phyloP scores from a whole-genome alignment of 768 basidiomycete species.

The Suillus cothurnatus region DNA sequence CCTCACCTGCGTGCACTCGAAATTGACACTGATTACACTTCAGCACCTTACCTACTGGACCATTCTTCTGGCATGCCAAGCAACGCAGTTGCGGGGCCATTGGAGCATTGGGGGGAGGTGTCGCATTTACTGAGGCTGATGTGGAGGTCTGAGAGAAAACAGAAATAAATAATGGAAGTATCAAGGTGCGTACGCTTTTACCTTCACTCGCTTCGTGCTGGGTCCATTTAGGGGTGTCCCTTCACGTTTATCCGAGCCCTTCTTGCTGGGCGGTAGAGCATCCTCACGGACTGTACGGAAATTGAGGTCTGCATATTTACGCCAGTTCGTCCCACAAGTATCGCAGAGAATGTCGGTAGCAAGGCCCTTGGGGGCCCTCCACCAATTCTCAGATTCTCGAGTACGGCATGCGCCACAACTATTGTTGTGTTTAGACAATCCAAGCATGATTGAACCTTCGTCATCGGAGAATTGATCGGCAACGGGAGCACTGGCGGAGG shows the following conservation, averaged over 20 bases:
- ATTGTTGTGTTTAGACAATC: constrained; percentile 51
- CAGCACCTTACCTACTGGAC: constrained; percentile 75
- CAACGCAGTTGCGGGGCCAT: constrained; percentile 70
- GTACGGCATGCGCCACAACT: constrained; percentile 86
- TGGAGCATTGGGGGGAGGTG: constrained; percentile 61
- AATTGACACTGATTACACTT: constrained; percentile 82
- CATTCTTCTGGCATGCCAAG: constrained; percentile 71
- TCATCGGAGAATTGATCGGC: constrained; percentile 53
- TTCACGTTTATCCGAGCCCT: constrained; percentile 54
- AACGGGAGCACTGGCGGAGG: constrained; percentile 36
- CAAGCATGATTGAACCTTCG: constrained; percentile 72
- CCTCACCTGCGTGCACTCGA: constrained; percentile 74
- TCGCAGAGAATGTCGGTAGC: constrained; percentile 80
- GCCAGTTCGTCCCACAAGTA: constrained; percentile 82
- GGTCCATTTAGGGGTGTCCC: constrained; percentile 58
- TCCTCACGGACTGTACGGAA: constrained; percentile 75
- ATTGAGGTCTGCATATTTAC: constrained; percentile 91
- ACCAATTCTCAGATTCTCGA: constrained; percentile 80
- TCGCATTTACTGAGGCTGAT: constrained; percentile 47
- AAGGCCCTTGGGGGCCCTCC: constrained; percentile 92
- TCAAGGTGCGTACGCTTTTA: constrained; percentile 18
- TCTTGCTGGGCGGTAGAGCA: constrained; percentile 45
- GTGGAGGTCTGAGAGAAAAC: constrained; percentile 17
- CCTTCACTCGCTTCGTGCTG: constrained; percentile 67
- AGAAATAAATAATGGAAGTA: constrained; percentile 1